Evolutionary conservation across 73 alveolate species (phyloP), one percentile per base, ranked within the genome.

Genomic region (Paramecium caudatum): DNA sequence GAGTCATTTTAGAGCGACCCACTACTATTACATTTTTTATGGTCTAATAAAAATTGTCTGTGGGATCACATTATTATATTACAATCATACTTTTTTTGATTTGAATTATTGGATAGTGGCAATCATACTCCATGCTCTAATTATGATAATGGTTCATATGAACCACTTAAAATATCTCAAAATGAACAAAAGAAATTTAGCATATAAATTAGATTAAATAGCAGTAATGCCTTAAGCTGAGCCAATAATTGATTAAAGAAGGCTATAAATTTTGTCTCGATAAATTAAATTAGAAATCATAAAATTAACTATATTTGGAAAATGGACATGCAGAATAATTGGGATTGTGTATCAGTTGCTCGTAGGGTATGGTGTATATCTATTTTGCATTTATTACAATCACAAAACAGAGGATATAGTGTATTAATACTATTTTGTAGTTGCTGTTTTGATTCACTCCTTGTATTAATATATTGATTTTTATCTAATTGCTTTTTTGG

Each of bases 401-500:
- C 8, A 8, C 8, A 33, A 30, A 36, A 25, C 23, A 65, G 55
- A 65, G 8, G 47, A 36, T 9, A 25, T 32, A 33, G 7, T 33
- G 23, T 65, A 65, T 65, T 30, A 65, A 65, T 65, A 3, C 34
- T 65, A 32, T 30, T 65, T 65, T 30, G 16, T 65, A 36, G 16
- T 30, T 16, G 61, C 49, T 32, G 34, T 65, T 13, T 30, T 65
- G 27, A 43, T 65, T 3, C n/a, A 32, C 25, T 65, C 83, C 2
- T 8, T 65, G 9, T 65, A 65, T 65, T 36, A 65, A 65, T 65
- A 65, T 65, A 65, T 65, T 65, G 83, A 65, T 65, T 23, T 65
- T 33, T 65, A 65, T 34, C 6, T 65, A 6, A 65, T 65, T 25
- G 10, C 19, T 10, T 6, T 65, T 4, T 65, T 65, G 27, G 83